phyloP scores from a whole-genome alignment of 2,329 filamentous ascomycete species.

The Metarhizium album region DNA sequence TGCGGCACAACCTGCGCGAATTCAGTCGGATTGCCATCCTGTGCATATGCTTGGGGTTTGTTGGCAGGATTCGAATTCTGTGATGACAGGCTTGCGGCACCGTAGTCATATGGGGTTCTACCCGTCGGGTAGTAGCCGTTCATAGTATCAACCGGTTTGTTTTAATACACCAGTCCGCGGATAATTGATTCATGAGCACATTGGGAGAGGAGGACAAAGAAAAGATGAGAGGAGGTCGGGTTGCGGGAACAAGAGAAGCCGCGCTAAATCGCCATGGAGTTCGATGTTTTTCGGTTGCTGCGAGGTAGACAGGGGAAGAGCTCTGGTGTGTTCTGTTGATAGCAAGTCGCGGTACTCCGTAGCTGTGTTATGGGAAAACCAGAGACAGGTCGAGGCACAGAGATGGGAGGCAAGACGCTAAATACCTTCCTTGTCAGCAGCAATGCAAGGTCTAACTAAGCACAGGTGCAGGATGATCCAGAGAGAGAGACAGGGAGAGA shows the following conservation, averaged over 20 bases:
- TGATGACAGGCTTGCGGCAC: slow-evolving; percentile 19
- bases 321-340: background rate
- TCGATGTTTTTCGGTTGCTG: background rate
- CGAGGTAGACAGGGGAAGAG: background rate
- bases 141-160: slow-evolving; percentile 18
- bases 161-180: slow-evolving; percentile 5
- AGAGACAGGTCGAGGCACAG: background rate
- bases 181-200: slow-evolving; percentile 16
- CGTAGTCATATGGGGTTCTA: slow-evolving; percentile 25
- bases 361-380: background rate
- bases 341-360: background rate
- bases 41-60: slow-evolving; percentile 49
- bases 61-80: slow-evolving; percentile 28
- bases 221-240: slow-evolving; percentile 3
- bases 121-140: slow-evolving; percentile 28
- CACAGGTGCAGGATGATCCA: background rate
- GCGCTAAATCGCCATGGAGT: slow-evolving; percentile 5
- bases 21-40: slow-evolving; percentile 26
- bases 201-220: slow-evolving; percentile 8
- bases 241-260: background rate
- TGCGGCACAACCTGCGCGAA: slow-evolving; percentile 31
- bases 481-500: too few species aligned
- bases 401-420: background rate
- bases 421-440: background rate
- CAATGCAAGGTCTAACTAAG: background rate